Evolutionary conservation across 345 rosid species (phyloP), one percentile per base, ranked within the genome.

Genomic region (Mangifera indica): DNA sequence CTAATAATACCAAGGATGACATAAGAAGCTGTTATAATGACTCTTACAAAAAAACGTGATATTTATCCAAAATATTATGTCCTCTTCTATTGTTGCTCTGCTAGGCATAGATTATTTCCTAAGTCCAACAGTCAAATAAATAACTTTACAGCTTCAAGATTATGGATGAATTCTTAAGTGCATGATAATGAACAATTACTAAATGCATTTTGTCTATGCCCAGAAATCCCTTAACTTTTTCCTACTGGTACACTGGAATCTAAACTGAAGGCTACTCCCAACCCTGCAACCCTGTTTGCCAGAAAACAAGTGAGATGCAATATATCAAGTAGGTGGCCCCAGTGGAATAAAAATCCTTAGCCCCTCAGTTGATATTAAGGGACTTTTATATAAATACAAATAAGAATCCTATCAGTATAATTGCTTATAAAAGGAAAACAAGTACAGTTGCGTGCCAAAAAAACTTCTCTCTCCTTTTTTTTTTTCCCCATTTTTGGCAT

Each of bases 1-100:
- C 99, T 92, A 90, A 77, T 53, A 24, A 79, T 11, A 79, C 11
- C 54, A 72, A 55, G 74, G 66, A 66, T 17, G 22, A 67, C 13
- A 29, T 1, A 3, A 64, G 14, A 69, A 81, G 18, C 20, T 64
- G 52, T 44, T 72, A 54, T 25, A 26, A 45, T 25, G 32, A 46
- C 51, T 59, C 21, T 18, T 26, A 20, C 55, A 15, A 21, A 60
- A 57, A 67, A 45, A n/a, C 49, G 42, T 25, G 14, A 70, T 8
- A 68, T 49, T 21, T 42, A 46, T n/a, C 8, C 21, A 22, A 37
- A 46, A 24, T 22, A 66, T 64, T 37, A 37, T 5, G 21, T 29
- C 20, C 45, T 0, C 2, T 70, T 72, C 56, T 40, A 40, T 20
- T 44, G 10, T 15, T 22, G 34, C 5, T 60, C n/a, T 21, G 44